A percentile compares a stretch with the other conserved stretches of the same genome.
Evolutionary conservation across 1,284 basidiomycete genomes (phyloP).

Genomic region (Melampsora americana): DNA sequence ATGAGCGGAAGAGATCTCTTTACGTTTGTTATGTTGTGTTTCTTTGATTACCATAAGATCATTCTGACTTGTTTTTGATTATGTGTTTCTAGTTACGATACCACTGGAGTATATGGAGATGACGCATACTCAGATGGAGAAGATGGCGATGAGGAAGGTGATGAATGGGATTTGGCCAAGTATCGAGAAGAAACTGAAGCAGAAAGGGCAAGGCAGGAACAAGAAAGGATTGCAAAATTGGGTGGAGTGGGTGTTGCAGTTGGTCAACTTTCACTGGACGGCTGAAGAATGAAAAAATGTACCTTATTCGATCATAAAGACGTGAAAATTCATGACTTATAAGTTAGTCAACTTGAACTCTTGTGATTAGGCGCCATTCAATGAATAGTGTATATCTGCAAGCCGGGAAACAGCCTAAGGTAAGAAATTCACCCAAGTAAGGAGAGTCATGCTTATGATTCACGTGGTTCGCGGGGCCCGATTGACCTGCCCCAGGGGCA

Average conservation of each 20-base stretch:
- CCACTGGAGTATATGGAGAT: constrained; percentile 61
- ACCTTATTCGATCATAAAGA: no score
- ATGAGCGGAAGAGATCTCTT: constrained; percentile 95
- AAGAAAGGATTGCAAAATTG: constrained; percentile 45
- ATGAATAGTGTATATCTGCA: no score
- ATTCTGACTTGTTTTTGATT: constrained; percentile 18
- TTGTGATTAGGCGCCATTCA: no score
- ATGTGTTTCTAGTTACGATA: constrained; percentile 91
- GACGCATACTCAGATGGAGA: constrained; percentile 48
- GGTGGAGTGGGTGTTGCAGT: constrained; percentile 41
- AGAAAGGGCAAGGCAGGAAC: constrained; percentile 54
- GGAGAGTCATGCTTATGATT: no score
- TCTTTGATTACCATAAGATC: constrained; percentile 11
- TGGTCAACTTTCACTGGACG: constrained; percentile 2
- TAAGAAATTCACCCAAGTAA: no score
- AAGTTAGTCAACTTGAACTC: no score
- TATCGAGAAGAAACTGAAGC: constrained; percentile 66
- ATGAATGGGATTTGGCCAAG: constrained; percentile 69
- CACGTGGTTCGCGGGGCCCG: no score
- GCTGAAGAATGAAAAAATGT: neutral
- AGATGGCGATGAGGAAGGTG: constrained; percentile 62
- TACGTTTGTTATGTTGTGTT: constrained; percentile 52
- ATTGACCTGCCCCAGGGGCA: no score
- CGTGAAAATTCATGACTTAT: no score
- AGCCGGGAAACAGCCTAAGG: no score